These are phyloP conservation scores for Leccinum angustisporum DNA, from an alignment of 1,284 basidiomycete genomes.

Conservation along the genomic window DNA sequence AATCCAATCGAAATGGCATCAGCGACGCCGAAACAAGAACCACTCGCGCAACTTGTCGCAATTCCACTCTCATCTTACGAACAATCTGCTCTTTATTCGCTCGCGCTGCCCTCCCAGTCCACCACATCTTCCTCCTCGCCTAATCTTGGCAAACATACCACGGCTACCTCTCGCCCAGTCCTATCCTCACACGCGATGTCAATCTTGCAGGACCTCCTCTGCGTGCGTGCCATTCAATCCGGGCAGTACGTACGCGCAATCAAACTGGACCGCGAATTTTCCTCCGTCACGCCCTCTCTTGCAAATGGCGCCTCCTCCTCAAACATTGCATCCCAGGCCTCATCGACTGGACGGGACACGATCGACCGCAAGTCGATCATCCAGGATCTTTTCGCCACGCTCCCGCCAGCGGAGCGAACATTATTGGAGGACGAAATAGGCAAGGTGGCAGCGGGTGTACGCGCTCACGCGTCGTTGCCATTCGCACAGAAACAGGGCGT, in stretches of 20 bases:
- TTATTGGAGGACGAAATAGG: conserved; percentile 53
- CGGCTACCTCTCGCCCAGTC: conserved; percentile 11
- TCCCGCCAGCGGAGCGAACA: conserved; percentile 58
- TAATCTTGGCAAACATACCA: neutral
- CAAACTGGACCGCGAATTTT: conserved; percentile 70
- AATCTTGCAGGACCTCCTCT: conserved; percentile 78
- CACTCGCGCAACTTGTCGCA: conserved; percentile 59
- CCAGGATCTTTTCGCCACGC: conserved; percentile 57
- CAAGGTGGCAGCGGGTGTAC: conserved; percentile 23
- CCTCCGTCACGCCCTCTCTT: conserved; percentile 21
- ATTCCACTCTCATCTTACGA: conserved; percentile 66
- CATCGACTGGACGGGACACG: conserved; percentile 25
- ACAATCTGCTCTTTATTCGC: conserved; percentile 52
- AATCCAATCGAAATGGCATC: neutral
- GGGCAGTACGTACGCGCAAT: conserved; percentile 74
- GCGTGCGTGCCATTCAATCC: conserved; percentile 73
- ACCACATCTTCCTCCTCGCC: conserved; percentile 20
- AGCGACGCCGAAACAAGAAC: conserved; percentile 59
- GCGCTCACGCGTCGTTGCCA: conserved; percentile 11
- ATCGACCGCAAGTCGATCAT: conserved; percentile 65
- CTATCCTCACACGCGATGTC: conserved; percentile 44
- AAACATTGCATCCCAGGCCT: conserved; percentile 5
- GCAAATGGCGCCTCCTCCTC: conserved; percentile 24
- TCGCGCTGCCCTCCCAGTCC: conserved; percentile 54
- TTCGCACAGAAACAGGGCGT: conserved; percentile 9